Base-by-base conservation (phyloP, 2,329 filamentous ascomycete genomes). In the Apiospora kogelbergensis region DNA sequence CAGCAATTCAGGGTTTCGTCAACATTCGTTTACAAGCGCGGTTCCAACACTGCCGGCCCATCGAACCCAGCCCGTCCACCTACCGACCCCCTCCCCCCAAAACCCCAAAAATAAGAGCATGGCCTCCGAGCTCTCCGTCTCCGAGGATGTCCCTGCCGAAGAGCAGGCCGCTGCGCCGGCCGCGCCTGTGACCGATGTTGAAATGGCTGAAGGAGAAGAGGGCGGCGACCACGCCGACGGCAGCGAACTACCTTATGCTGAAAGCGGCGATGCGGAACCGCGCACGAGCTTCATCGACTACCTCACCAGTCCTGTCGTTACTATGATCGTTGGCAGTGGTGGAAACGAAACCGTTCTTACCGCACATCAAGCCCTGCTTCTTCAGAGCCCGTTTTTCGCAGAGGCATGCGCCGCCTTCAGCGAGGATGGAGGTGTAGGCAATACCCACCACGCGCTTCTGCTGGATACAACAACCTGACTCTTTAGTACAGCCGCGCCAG, bases 341-440 rank as follows among this genome's bases (percentile, higher is more conserved):
- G 88, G 89, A 5, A 79, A 81, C 1, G 84, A 88, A 74, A 89
- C 88, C 11, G 84, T 89, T 41, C 86, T 98, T 69, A 90, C 89
- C 30, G 93, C 93, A 7, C 95, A 98, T 79, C 91, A 97, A 81
- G 90, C 85, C 3, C 86, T 98, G 33, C 85, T 98, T 44, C 77
- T 83, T 13, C 87, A 90, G 78, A 95, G 93, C 57, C 93, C 94
- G 0, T 94, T 87, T 79, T 93, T 98, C 77, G 84, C 84, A 13
- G 86, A 89, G 26, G 84, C 87, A 7, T 89, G 90, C 76, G 83
- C 85, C 13, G 80, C 86, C 65, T 92, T 94, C 76, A 83, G 84
- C 63, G 84, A 88, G 41, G 87, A 89, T 67, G 85, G 85, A 64
- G 86, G 85, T 69, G 91, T 92, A 80, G 72, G 88, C 82, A n/a